Conservation (phyloP, 1,284 basidiomycete genomes). For the Rhizoctonia solani region DNA sequence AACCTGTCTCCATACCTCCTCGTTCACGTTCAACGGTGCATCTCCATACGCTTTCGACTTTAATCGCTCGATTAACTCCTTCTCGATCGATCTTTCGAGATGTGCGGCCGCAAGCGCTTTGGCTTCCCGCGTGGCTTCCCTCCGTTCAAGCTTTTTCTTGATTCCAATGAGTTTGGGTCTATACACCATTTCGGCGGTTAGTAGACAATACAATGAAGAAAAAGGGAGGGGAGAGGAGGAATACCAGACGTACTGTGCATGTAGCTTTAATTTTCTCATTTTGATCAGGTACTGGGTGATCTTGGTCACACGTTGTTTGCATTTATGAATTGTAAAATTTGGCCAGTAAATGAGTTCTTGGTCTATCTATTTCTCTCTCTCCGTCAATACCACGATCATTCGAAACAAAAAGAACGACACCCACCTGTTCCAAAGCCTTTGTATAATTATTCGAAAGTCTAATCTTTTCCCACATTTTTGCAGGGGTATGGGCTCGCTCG, state of each 20-base stretch:
- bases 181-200: background rate
- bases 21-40: conserved; percentile 97
- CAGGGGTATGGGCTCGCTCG: conserved; percentile 93
- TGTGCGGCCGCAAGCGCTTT: conserved; percentile 95
- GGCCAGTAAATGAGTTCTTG: conserved; percentile 96
- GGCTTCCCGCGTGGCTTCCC: conserved; percentile 89
- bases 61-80: conserved; percentile 92
- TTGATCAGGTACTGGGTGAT: conserved; percentile 99
- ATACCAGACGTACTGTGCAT: conserved; percentile 84
- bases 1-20: conserved; percentile 92
- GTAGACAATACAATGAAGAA: background rate
- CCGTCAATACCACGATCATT: too few relatives aligned
- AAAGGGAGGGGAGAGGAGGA: too few relatives aligned
- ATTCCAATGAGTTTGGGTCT: conserved; percentile 93
- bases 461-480: conserved; percentile 97
- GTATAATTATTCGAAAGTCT: conserved; percentile 93
- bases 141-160: conserved; percentile 97
- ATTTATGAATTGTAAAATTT: conserved; percentile 96
- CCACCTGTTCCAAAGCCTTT: conserved; percentile 90
- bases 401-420: too few relatives aligned
- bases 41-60: conserved; percentile 98
- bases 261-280: conserved; percentile 88
- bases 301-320: conserved; percentile 98
- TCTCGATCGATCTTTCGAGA: conserved; percentile 94
- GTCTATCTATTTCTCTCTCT: conserved; percentile 73